These are phyloP conservation scores for Colletotrichum phormii DNA, from an alignment of 2,329 filamentous ascomycete genomes.

Conservation along the genomic window DNA sequence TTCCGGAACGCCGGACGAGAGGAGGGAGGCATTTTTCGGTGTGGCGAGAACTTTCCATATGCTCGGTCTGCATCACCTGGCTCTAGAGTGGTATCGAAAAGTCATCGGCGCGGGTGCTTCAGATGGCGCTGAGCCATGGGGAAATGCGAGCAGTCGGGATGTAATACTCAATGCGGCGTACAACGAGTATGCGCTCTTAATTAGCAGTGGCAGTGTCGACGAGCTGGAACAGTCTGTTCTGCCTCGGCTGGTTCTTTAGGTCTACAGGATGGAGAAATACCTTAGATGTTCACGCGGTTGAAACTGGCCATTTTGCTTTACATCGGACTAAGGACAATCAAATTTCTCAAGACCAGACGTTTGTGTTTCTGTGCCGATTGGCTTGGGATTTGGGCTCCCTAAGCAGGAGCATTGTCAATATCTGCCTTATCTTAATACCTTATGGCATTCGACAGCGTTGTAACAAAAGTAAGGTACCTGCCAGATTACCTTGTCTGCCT, in stretches of 20 bases:
- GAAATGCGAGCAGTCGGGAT: conserved; percentile 16
- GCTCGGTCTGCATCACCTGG: conserved; percentile 40
- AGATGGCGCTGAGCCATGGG: neutral
- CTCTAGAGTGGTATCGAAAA: conserved; percentile 35
- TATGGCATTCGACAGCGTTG: too few relatives aligned
- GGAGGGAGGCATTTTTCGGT: conserved; percentile 86
- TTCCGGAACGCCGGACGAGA: conserved; percentile 50
- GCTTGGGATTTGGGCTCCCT: too few relatives aligned
- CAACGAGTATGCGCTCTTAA: conserved; percentile 42
- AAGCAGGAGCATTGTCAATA: too few relatives aligned
- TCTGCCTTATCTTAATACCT: too few relatives aligned
- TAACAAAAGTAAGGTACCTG: too few relatives aligned
- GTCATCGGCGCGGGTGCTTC: conserved; percentile 7
- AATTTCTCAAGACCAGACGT: too few relatives aligned
- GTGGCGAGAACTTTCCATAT: conserved; percentile 79
- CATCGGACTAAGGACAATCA: too few relatives aligned
- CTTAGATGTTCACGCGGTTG: neutral
- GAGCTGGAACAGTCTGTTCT: conserved; percentile 25
- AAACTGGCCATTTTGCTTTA: neutral
- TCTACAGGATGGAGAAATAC: neutral
- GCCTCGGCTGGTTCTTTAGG: conserved; percentile 20
- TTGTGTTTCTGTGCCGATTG: too few relatives aligned
- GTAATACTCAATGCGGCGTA: conserved; percentile 31
- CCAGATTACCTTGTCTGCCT: too few relatives aligned
- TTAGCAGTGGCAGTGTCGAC: conserved; percentile 40